A percentile compares a stretch with the other conserved stretches of the same genome.
These are phyloP conservation scores for Russula abietina DNA, from an alignment of 768 basidiomycete genomes.

Conservation along the genomic window DNA sequence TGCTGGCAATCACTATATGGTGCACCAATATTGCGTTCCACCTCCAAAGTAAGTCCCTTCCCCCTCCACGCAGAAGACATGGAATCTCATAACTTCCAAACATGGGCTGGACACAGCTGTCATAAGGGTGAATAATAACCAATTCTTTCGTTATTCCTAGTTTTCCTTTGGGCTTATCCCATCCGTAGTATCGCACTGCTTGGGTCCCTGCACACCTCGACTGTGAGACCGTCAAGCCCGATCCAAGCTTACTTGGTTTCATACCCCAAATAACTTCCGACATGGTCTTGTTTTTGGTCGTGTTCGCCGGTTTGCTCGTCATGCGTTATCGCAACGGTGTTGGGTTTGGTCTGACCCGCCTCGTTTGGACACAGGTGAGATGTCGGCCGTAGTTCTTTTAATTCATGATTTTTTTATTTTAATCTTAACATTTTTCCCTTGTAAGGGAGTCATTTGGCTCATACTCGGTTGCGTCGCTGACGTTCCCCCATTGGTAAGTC, in stretches of 20 bases:
- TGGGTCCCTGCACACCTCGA: background rate
- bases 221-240: background rate
- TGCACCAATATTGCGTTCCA: background rate
- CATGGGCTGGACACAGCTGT: background rate
- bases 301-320: conserved; percentile 2
- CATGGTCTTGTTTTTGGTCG: background rate
- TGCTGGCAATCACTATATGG: background rate
- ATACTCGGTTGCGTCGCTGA: background rate
- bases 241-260: background rate
- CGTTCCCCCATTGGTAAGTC: background rate
- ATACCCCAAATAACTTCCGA: background rate
- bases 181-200: background rate
- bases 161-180: background rate
- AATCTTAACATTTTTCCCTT: background rate
- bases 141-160: background rate
- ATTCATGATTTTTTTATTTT: background rate
- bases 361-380: background rate
- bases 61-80: too few relatives aligned
- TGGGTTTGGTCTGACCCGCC: background rate
- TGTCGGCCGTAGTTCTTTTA: background rate
- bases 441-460: background rate
- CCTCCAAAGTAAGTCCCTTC: background rate
- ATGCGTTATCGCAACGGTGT: background rate
- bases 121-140: background rate
- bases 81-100: background rate